phyloP scores from a whole-genome alignment of 768 basidiomycete genomes.

The Mrakia gelida region DNA sequence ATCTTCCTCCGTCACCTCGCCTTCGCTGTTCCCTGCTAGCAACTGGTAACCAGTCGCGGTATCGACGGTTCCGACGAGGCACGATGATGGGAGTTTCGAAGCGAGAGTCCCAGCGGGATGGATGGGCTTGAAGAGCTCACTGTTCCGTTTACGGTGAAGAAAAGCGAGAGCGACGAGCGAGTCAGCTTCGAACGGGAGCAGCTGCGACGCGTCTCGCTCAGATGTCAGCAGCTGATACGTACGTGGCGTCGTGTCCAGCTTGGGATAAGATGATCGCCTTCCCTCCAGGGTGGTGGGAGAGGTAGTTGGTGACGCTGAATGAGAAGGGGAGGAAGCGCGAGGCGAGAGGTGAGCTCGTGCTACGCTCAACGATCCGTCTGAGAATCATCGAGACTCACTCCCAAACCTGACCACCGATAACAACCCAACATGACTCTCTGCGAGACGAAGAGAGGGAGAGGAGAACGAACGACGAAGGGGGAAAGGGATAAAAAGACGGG shows the following conservation, averaged over 20 bases:
- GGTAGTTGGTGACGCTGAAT: conserved; percentile 13
- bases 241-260: conserved; percentile 23
- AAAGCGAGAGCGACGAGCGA: not conserved
- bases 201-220: too few relatives aligned
- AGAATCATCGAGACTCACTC: not conserved
- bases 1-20: conserved; percentile 5
- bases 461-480: too few relatives aligned
- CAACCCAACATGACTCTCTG: conserved; percentile 1
- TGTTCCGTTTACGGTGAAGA: not conserved
- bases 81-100: not conserved
- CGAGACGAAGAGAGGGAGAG: too few relatives aligned
- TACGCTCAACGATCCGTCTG: too few relatives aligned
- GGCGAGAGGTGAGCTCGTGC: not conserved
- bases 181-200: too few relatives aligned
- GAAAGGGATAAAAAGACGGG: too few relatives aligned
- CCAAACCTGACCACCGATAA: not conserved
- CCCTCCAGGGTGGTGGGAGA: conserved; percentile 27
- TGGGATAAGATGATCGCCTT: conserved; percentile 17
- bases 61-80: conserved; percentile 17
- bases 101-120: conserved; percentile 27
- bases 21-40: not conserved
- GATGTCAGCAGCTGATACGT: too few relatives aligned
- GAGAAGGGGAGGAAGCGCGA: not conserved
- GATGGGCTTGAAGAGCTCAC: conserved; percentile 29
- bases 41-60: conserved; percentile 2